Conservation (phyloP, 2,329 filamentous ascomycete species). For the Exophiala sp. region DNA sequence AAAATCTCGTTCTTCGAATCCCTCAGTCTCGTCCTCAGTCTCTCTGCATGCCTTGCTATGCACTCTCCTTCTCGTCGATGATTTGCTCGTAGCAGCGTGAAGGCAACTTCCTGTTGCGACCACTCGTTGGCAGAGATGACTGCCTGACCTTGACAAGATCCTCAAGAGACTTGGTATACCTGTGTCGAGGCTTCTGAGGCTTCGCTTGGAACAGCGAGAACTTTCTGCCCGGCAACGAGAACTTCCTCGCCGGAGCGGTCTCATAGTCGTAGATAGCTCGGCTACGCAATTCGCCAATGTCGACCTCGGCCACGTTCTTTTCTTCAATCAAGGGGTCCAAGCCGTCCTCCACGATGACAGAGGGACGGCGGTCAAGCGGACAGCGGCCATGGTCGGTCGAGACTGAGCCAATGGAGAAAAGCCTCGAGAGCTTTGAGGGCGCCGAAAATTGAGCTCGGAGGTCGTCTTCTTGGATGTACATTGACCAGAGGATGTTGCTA, state of each 20-base stretch:
- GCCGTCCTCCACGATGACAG: background rate
- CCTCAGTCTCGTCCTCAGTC: no score
- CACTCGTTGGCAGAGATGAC: background rate
- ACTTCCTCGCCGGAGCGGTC: background rate
- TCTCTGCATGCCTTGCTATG: no score
- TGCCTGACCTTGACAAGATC: background rate
- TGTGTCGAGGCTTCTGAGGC: background rate
- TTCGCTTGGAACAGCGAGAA: background rate
- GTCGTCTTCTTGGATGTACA: conserved; percentile 20
- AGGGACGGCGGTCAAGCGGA: conserved; percentile 13
- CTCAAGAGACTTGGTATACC: background rate
- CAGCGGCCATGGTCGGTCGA: conserved; percentile 15
- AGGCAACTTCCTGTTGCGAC: background rate
- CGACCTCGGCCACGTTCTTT: background rate
- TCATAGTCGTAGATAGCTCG: background rate
- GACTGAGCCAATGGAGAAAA: conserved; percentile 20
- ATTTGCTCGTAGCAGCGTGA: background rate
- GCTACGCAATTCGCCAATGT: conserved; percentile 3
- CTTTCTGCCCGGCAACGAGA: background rate
- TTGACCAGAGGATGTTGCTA: conserved; percentile 18
- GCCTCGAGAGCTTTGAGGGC: conserved; percentile 12
- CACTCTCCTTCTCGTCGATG: background rate
- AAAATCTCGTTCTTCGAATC: no score
- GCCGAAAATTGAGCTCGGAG: conserved; percentile 15
- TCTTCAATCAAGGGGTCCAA: background rate